These are phyloP conservation scores for Chlamydomonas schloesseri DNA, from an alignment of 139 green algal genomes.

Conservation along the genomic window DNA sequence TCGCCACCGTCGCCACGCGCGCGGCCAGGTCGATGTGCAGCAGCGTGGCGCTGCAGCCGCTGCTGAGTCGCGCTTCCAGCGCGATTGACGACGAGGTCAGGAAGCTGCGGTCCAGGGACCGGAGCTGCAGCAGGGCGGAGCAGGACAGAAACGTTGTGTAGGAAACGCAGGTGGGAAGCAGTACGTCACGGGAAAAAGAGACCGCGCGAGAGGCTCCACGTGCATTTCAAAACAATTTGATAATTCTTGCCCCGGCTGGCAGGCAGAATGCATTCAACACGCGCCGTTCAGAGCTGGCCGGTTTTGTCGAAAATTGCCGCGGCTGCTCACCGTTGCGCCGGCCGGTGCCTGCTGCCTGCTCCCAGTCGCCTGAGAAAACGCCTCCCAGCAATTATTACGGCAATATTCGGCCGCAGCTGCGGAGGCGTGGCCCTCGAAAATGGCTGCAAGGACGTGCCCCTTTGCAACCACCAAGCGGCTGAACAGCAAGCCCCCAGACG, in stretches of 20 bases:
- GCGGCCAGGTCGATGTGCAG: constrained; percentile 15
- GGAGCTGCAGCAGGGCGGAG: not conserved
- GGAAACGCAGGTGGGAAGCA: not conserved
- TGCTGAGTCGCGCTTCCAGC: constrained; percentile 13
- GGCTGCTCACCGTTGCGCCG: constrained; percentile 12
- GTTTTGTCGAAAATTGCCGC: too few relatives aligned
- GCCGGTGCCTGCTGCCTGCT: not conserved
- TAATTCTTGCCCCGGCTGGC: too few relatives aligned
- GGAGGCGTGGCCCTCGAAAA: not conserved
- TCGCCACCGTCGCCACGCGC: constrained; percentile 1
- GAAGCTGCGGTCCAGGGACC: constrained; percentile 14
- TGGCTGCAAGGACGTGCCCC: constrained; percentile 8
- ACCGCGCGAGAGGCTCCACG: too few relatives aligned
- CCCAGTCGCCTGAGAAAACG: not conserved
- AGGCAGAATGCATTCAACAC: too few relatives aligned
- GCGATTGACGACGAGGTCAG: not conserved
- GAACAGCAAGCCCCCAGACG: not conserved
- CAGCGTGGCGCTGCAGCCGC: constrained; percentile 26
- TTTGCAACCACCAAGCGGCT: not conserved
- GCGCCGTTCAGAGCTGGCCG: too few relatives aligned
- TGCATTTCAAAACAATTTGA: too few relatives aligned
- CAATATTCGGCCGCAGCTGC: constrained; percentile 4
- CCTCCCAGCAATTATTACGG: not conserved
- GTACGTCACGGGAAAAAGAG: not conserved
- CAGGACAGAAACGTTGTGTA: too few relatives aligned